Base-by-base conservation (phyloP, 1,284 basidiomycete genomes). In the Cutaneotrichosporon arboriforme region DNA sequence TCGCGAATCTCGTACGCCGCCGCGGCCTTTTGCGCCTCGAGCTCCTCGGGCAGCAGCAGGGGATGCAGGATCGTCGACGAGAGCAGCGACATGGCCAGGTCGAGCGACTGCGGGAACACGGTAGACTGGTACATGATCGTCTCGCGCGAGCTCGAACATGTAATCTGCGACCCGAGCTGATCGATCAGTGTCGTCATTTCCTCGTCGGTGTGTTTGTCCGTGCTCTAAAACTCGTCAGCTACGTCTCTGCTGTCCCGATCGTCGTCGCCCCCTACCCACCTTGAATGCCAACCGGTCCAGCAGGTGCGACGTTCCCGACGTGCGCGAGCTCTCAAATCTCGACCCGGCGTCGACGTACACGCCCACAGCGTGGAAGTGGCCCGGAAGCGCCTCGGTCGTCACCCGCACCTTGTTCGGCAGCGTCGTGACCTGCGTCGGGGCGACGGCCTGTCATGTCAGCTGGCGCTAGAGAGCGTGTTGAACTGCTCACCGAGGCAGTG, bases 91-190 rank as follows among this genome's bases (percentile, higher is more conserved):
- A 98, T 73, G 8, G 92, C 90, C 15, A 85, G 80, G 5, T 86
- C 83, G 1, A 92, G 88, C 40, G 85, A 85, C 61, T 86, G 80
- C 62, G 90, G 85, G 73, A 94, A 96, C 68, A 97, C 88, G 43
- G 90, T 90, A 15, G 94, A 93, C 76, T 97, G 94, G 74, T 97
- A 98, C 89, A 97, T 92, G 74, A 97, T 91, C 35, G 90, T 85
- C 74, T 98, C 94, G 43, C 94, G 81, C 5, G 90, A 88, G 13
- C 90, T 90, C 8, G 90, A 86, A 69, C 88, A 92, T 72, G 89
- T 81, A 55, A 97, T 90, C 75, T 97, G 91, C 18, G 92, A 91
- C 43, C 96, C 93, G 18, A 97, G 80, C 10, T 82, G 81, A 70
- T 92, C 86, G 66, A 97, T 88, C 46, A 87, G 83, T 4, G 79